Conservation (phyloP, 768 basidiomycete species). For the Chalciporus piperatus region DNA sequence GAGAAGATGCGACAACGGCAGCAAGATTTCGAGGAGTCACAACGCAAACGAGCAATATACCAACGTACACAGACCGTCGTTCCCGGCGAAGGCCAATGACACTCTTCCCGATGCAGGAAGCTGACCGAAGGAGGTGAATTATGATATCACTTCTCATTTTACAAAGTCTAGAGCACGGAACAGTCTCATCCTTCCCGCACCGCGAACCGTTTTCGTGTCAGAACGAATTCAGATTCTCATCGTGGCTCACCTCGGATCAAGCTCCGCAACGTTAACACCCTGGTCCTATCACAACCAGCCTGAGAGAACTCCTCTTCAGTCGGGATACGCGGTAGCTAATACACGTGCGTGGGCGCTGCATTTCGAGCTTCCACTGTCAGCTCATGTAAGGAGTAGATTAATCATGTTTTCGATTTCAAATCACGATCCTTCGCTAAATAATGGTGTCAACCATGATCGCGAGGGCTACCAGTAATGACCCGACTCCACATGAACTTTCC, state of each 20-base stretch:
- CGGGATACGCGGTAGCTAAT: background rate
- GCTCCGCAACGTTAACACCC: background rate
- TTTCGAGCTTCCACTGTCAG: background rate
- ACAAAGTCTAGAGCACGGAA: background rate
- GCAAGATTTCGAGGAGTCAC: slow-evolving; percentile 58
- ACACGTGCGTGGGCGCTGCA: slow-evolving; percentile 15
- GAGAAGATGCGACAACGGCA: slow-evolving; percentile 70
- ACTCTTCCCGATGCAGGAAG: background rate
- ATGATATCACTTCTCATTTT: too few species aligned
- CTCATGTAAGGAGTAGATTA: slow-evolving; percentile 9
- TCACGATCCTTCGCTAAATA: background rate
- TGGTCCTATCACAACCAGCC: background rate
- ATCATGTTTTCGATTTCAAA: background rate
- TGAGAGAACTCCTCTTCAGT: background rate
- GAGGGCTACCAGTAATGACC: background rate
- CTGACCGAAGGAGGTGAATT: slow-evolving; percentile 3
- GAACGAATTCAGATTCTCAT: background rate
- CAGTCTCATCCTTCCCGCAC: background rate
- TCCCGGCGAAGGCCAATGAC: slow-evolving; percentile 17
- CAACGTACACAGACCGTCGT: slow-evolving; percentile 47
- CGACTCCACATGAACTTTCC: background rate
- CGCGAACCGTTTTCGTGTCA: background rate
- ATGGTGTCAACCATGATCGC: background rate
- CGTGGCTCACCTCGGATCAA: background rate
- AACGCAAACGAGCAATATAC: slow-evolving; percentile 61